Evolutionary conservation across 345 rosid species (phyloP).

Genomic region (Boechera stricta): DNA sequence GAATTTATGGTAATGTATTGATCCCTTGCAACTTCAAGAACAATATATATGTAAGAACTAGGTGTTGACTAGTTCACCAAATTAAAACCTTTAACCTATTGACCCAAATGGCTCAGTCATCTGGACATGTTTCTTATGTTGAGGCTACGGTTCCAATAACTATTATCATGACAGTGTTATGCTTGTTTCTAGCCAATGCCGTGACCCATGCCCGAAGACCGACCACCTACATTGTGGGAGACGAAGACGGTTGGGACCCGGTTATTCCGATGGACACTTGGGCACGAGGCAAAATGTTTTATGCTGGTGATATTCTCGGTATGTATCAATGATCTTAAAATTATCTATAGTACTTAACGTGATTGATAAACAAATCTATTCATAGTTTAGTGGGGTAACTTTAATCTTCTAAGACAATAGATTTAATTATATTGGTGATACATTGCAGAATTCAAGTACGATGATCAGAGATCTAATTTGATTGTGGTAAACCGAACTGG

Average conservation of each 20-base stretch:
- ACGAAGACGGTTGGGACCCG: neutral
- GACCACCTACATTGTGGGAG: slow-evolving; percentile 26
- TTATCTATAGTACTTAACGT: neutral
- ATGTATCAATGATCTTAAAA: neutral
- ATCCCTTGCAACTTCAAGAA: neutral
- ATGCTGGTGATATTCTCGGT: slow-evolving; percentile 39
- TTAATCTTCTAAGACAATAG: neutral
- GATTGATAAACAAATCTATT: neutral
- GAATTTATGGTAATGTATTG: neutral
- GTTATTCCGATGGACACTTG: slow-evolving; percentile 22
- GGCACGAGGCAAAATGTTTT: slow-evolving; percentile 33
- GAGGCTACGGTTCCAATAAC: neutral
- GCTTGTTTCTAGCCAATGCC: slow-evolving; percentile 1
- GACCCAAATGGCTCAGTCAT: slow-evolving; percentile 21
- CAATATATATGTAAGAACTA: neutral
- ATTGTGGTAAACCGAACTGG: slow-evolving; percentile 26
- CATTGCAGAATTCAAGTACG: slow-evolving; percentile 23
- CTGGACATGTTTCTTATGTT: neutral
- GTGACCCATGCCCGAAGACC: slow-evolving; percentile 11
- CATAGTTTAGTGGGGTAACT: neutral
- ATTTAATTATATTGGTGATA: neutral
- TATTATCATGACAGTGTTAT: neutral
- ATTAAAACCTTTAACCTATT: neutral
- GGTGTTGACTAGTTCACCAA: slow-evolving; percentile 7
- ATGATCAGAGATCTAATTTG: neutral